A percentile compares a stretch with the other conserved stretches of the same genome.
phyloP scores from a whole-genome alignment of 257 asterid species.

The Oldenlandia corymbosa region DNA sequence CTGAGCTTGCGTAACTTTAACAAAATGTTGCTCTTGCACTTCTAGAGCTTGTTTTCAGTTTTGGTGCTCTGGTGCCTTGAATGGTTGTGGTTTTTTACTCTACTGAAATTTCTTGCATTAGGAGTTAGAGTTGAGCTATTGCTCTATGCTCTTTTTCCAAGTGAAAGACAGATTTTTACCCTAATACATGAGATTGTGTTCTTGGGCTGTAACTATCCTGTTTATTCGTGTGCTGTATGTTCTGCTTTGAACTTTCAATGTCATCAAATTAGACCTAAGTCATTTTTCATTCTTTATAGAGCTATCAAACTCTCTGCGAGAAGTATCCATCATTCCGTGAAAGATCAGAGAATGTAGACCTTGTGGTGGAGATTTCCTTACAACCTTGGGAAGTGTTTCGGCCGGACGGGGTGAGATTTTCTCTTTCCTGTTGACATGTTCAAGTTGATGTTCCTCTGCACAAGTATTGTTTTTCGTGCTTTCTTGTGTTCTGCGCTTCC shows the following conservation, averaged over 20 bases:
- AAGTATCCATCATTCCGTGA: slow-evolving; percentile 94
- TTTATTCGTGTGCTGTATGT: background rate
- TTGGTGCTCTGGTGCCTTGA: background rate
- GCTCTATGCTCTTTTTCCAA: background rate
- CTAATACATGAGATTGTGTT: background rate
- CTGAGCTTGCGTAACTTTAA: background rate
- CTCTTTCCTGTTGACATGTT: too few relatives aligned
- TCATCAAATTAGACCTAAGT: slow-evolving; percentile 16
- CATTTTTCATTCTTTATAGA: slow-evolving; percentile 41
- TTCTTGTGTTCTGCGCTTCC: background rate
- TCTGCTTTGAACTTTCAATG: background rate
- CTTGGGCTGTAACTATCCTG: background rate
- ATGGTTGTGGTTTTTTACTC: background rate
- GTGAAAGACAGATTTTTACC: background rate
- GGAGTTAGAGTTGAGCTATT: background rate
- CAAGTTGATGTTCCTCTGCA: background rate
- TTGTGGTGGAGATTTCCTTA: slow-evolving; percentile 94
- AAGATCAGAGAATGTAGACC: slow-evolving; percentile 97
- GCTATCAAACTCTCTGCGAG: slow-evolving; percentile 90
- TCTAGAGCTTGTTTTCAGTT: background rate
- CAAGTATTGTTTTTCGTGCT: background rate
- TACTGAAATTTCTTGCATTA: too few relatives aligned
- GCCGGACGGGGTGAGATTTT: slow-evolving; percentile 84
- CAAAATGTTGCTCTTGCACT: background rate
- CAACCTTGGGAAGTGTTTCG: slow-evolving; percentile 94